Evolutionary conservation across 2,329 filamentous ascomycete genomes (phyloP).

Genomic region (Aureobasidium mangrovei): DNA sequence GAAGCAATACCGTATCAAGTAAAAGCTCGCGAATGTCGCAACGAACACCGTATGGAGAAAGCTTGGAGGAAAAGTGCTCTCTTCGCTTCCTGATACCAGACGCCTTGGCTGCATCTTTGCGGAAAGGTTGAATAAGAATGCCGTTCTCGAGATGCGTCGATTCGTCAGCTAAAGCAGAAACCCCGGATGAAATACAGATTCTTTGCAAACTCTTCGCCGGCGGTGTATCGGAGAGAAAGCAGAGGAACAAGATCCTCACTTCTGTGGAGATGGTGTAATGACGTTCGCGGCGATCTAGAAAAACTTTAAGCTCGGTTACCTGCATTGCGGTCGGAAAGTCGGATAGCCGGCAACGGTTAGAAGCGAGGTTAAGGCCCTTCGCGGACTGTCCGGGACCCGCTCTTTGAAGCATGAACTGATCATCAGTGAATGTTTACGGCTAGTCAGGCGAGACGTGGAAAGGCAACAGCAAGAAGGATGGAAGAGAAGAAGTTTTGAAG

Average conservation of each 20-base stretch:
- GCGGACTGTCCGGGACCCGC: not conserved
- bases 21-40: not conserved
- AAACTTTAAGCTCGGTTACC: constrained; percentile 7
- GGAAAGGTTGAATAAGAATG: not conserved
- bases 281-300: not conserved
- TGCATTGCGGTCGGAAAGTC: not conserved
- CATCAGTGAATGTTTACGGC: not conserved
- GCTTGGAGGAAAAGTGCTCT: not conserved
- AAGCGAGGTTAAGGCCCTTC: constrained; percentile 1
- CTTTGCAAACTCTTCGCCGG: constrained; percentile 7
- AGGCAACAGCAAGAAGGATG: not conserved
- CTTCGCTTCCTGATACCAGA: not conserved
- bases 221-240: constrained; percentile 1
- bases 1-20: constrained; percentile 4
- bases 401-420: not conserved
- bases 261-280: constrained; percentile 3
- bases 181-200: not conserved
- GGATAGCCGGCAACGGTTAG: constrained; percentile 1
- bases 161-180: not conserved
- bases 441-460: not conserved
- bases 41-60: not conserved
- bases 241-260: not conserved
- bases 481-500: not conserved
- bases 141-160: not conserved
- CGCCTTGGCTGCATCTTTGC: not conserved